Conservation (phyloP, 1,284 basidiomycete species). For the Boletus hoseneyae region DNA sequence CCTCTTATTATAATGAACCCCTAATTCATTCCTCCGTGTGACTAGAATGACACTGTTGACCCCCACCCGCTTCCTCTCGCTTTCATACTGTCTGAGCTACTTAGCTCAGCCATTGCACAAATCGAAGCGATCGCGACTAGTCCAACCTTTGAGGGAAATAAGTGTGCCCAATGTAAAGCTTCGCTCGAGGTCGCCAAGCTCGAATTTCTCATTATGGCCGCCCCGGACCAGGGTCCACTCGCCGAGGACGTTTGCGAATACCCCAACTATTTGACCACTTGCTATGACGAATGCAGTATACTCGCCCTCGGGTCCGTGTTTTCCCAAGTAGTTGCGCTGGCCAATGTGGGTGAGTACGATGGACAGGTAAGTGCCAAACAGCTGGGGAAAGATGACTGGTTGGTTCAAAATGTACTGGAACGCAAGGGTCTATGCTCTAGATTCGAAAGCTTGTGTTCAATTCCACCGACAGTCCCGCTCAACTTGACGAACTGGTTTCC, state of each 20-base stretch:
- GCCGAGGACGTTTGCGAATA: constrained; percentile 55
- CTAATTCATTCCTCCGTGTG: background rate
- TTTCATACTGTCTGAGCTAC: constrained; percentile 39
- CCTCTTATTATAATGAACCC: background rate
- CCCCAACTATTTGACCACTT: constrained; percentile 49
- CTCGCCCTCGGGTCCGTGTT: constrained; percentile 50
- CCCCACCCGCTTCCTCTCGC: constrained; percentile 54
- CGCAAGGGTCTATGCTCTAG: constrained; percentile 19
- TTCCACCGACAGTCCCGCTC: constrained; percentile 46
- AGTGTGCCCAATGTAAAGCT: constrained; percentile 58
- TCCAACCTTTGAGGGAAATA: constrained; percentile 43
- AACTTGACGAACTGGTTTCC: constrained; percentile 53
- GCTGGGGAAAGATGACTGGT: background rate
- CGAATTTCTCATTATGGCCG: constrained; percentile 59
- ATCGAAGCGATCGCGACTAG: constrained; percentile 47
- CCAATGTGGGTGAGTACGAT: constrained; percentile 60
- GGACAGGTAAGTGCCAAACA: constrained; percentile 46
- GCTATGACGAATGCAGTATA: constrained; percentile 43
- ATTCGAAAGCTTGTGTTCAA: constrained; percentile 36
- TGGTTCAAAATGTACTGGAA: background rate
- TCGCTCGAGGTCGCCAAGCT: constrained; percentile 56
- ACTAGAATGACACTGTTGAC: constrained; percentile 51
- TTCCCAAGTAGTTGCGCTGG: constrained; percentile 60
- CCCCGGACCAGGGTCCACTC: constrained; percentile 57
- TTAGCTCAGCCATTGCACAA: constrained; percentile 48